Evolutionary conservation across 208 protist genomes (phyloP).

Genomic region (Lotmaria passim): DNA sequence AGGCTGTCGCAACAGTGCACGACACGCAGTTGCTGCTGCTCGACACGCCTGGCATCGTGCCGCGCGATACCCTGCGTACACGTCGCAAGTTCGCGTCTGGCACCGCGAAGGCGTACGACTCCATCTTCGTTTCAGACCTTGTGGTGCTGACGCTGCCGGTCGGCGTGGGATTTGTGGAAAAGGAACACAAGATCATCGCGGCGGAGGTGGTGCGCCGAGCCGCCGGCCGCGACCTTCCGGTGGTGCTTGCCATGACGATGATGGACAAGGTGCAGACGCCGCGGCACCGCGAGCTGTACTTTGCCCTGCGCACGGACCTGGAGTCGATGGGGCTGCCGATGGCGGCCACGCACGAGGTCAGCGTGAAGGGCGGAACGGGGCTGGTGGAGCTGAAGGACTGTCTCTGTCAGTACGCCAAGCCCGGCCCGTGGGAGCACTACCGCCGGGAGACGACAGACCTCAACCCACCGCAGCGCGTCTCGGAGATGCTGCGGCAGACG

Average conservation of each 20-base stretch:
- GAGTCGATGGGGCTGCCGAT: slow-evolving; percentile 76
- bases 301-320: slow-evolving; percentile 86
- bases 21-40: slow-evolving; percentile 88
- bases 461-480: slow-evolving; percentile 70
- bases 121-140: slow-evolving; percentile 79
- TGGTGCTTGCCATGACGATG: slow-evolving; percentile 87
- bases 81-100: slow-evolving; percentile 58
- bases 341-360: slow-evolving; percentile 73
- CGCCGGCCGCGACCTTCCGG: slow-evolving; percentile 72
- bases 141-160: slow-evolving; percentile 79
- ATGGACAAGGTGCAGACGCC: slow-evolving; percentile 91
- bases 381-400: slow-evolving; percentile 91
- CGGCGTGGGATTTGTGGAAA: slow-evolving; percentile 86
- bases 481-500: slow-evolving; percentile 81
- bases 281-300: slow-evolving; percentile 87
- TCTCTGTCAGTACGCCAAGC: slow-evolving; percentile 77
- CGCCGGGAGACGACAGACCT: slow-evolving; percentile 76
- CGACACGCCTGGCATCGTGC: slow-evolving; percentile 84
- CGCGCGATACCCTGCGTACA: slow-evolving; percentile 45
- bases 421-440: slow-evolving; percentile 73
- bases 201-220: slow-evolving; percentile 77
- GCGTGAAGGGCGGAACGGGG: slow-evolving; percentile 83
- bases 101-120: slow-evolving; percentile 81
- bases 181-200: slow-evolving; percentile 75
- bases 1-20: slow-evolving; percentile 85